phyloP scores from a whole-genome alignment of 2,329 filamentous ascomycete genomes.

The Bipolaris sorokiniana region DNA sequence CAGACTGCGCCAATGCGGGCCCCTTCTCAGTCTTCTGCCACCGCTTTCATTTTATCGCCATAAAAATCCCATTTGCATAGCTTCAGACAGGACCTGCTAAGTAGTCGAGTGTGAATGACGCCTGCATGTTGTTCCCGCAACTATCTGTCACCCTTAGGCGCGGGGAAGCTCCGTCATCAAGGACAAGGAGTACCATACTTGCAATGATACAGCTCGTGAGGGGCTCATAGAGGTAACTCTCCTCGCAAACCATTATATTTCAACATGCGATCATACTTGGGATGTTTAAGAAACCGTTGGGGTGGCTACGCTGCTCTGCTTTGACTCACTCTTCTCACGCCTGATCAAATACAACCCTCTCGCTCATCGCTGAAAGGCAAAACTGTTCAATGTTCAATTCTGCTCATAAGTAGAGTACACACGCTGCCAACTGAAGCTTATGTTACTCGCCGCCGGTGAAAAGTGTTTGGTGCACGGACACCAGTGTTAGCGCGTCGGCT shows the following conservation, averaged over 20 bases:
- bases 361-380: too few relatives aligned
- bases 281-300: background rate
- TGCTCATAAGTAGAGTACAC: too few relatives aligned
- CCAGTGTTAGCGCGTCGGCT: conserved; percentile 2
- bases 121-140: conserved; percentile 6
- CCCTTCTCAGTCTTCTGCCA: background rate
- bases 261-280: background rate
- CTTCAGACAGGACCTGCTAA: background rate
- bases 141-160: background rate
- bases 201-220: background rate
- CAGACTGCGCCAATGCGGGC: background rate
- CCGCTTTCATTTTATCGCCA: background rate
- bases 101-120: background rate
- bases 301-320: background rate
- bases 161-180: conserved; percentile 8
- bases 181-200: background rate
- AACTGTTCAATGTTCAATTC: too few relatives aligned
- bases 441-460: background rate
- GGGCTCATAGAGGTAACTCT: too few relatives aligned
- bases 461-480: background rate
- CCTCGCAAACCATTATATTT: background rate
- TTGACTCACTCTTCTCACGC: background rate
- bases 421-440: background rate
- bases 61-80: background rate
- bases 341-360: background rate